Evolutionary conservation across 208 protist genomes (phyloP).

Genomic region (Crithidia bombi): DNA sequence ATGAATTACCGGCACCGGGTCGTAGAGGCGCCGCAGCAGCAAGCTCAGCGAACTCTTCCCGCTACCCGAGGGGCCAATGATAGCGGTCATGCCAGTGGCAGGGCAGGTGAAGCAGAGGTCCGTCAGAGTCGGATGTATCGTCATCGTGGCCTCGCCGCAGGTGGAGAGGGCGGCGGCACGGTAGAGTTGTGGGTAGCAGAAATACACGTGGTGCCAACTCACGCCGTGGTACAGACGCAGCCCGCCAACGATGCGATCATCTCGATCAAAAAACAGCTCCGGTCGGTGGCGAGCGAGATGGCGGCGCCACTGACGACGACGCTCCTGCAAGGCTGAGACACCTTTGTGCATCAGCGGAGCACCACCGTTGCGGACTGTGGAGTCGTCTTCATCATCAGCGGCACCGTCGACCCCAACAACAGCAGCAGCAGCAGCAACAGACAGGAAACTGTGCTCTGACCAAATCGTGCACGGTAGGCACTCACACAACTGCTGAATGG

Average conservation of each 20-base stretch:
- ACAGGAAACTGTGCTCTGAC: slow-evolving; percentile 3
- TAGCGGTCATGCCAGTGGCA: slow-evolving; percentile 45
- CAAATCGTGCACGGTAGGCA: slow-evolving; percentile 26
- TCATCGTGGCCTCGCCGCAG: no score
- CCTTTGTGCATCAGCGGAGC: no score
- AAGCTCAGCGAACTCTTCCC: slow-evolving; percentile 79
- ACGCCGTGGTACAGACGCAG: slow-evolving; percentile 49
- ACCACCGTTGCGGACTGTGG: background rate
- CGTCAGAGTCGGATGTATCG: slow-evolving; percentile 21
- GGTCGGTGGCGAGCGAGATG: slow-evolving; percentile 2
- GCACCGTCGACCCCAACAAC: background rate
- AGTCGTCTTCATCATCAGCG: background rate
- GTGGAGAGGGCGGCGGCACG: background rate
- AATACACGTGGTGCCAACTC: slow-evolving; percentile 57
- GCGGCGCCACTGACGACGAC: slow-evolving; percentile 26
- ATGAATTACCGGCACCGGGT: slow-evolving; percentile 41
- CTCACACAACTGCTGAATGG: slow-evolving; percentile 39
- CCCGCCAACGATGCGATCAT: slow-evolving; percentile 50
- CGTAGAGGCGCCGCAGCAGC: slow-evolving; percentile 81
- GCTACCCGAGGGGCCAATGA: slow-evolving; percentile 78
- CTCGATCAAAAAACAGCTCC: slow-evolving; percentile 40
- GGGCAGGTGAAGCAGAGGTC: slow-evolving; percentile 39
- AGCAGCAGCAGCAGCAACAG: background rate
- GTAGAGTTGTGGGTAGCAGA: slow-evolving; percentile 68
- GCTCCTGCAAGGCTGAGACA: slow-evolving; percentile 19